Conservation (phyloP, 345 rosid species). For the Punica granatum region DNA sequence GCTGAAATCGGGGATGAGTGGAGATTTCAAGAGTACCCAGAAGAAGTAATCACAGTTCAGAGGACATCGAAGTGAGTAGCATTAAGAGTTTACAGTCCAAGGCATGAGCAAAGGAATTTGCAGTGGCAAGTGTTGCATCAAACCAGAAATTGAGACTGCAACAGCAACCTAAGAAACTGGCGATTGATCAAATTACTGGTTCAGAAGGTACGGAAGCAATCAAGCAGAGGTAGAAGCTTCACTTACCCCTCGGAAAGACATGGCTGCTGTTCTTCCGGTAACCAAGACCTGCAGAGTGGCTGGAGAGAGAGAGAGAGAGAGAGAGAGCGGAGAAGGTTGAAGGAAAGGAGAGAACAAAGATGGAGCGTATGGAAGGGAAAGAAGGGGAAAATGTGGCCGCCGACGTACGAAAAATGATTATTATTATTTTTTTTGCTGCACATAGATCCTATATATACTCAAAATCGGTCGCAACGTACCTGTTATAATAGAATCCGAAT, state of each 20-base stretch:
- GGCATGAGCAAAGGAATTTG: background rate
- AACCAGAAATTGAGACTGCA: background rate
- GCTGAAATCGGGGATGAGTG: background rate
- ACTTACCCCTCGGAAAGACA: constrained; percentile 49
- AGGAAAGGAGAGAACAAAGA: background rate
- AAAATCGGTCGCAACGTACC: too few species aligned
- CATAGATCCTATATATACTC: too few species aligned
- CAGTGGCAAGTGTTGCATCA: background rate
- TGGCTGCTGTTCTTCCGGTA: constrained; percentile 12
- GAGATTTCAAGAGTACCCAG: background rate
- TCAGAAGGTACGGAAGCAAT: background rate
- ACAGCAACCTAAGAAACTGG: background rate
- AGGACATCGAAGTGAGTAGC: background rate
- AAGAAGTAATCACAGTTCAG: too few species aligned
- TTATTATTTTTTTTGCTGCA: too few species aligned
- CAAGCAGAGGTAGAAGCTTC: constrained; percentile 3
- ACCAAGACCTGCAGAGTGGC: background rate
- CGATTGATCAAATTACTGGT: background rate
- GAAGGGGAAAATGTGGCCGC: constrained; percentile 8
- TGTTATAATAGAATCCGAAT: too few species aligned
- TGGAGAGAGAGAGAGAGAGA: background rate
- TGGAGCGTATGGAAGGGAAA: constrained; percentile 3
- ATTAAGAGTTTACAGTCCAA: too few species aligned
- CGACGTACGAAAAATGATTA: background rate
- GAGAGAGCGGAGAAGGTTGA: background rate